phyloP scores from a whole-genome alignment of 371 early-diverging fungal genomes.

The Rhizomucor pusillus region DNA sequence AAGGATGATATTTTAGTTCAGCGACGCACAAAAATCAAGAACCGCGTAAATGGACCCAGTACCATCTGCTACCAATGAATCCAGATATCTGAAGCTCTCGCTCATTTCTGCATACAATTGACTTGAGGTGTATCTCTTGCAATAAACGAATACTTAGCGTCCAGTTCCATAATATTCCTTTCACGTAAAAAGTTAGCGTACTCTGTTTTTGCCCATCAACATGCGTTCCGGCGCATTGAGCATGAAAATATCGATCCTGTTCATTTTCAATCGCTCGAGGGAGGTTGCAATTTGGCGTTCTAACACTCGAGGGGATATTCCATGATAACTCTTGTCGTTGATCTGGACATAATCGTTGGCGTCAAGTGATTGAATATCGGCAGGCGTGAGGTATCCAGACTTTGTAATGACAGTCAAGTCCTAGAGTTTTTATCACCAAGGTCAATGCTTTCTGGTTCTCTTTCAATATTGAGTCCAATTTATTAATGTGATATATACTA shows the following conservation, averaged over 20 bases:
- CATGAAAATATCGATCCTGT: constrained; percentile 71
- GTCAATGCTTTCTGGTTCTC: too few relatives aligned
- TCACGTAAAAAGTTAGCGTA: constrained; percentile 19
- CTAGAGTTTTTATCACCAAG: constrained; percentile 38
- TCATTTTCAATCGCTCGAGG: constrained; percentile 55
- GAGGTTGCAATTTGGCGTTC: constrained; percentile 58
- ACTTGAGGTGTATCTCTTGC: constrained; percentile 29
- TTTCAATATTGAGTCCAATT: too few relatives aligned
- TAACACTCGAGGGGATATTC: constrained; percentile 61
- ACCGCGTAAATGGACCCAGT: background rate
- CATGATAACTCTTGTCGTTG: constrained; percentile 59
- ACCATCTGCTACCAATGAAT: constrained; percentile 59
- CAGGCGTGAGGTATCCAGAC: constrained; percentile 58
- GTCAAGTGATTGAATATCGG: constrained; percentile 18
- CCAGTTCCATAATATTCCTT: too few relatives aligned
- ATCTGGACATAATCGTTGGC: constrained; percentile 48
- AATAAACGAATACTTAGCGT: too few relatives aligned
- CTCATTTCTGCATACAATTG: constrained; percentile 58
- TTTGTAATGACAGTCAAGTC: constrained; percentile 66
- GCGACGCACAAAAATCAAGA: too few relatives aligned
- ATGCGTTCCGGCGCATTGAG: constrained; percentile 80
- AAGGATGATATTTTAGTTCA: too few relatives aligned
- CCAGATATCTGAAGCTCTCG: constrained; percentile 60
- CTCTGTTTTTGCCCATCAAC: constrained; percentile 54
- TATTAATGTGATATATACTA: constrained; percentile 22